Percentiles rank a stretch among this genome's conserved stretches.
phyloP scores from a whole-genome alignment of 129 eudicot species.

The Oenanthe sinensis region DNA sequence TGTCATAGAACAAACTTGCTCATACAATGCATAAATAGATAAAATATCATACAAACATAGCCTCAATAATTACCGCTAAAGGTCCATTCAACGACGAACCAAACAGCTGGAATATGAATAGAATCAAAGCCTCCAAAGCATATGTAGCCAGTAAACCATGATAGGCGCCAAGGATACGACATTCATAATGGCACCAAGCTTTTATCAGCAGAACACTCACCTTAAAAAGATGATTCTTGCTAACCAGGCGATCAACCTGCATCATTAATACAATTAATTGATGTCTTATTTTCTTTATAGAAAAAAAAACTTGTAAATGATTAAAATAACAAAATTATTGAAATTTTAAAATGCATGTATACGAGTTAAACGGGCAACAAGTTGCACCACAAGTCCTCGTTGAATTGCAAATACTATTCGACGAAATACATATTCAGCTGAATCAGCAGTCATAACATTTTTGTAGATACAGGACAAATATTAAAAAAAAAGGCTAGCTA shows the following conservation, averaged over 20 bases:
- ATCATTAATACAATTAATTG: not conserved
- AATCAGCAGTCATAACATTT: too few species aligned
- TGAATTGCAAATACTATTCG: too few species aligned
- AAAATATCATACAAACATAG: not conserved
- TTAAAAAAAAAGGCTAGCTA: too few species aligned
- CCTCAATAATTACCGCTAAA: conserved; percentile 40
- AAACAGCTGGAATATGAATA: conserved; percentile 53
- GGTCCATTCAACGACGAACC: conserved; percentile 50
- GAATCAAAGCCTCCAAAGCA: conserved; percentile 68
- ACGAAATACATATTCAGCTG: too few species aligned
- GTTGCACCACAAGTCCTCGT: too few species aligned
- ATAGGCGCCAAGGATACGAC: conserved; percentile 62
- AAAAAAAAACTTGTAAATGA: not conserved
- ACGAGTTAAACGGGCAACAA: too few species aligned
- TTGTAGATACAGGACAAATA: too few species aligned
- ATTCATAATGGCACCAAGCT: conserved; percentile 87
- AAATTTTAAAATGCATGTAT: too few species aligned
- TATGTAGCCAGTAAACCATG: conserved; percentile 85
- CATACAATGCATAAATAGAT: not conserved
- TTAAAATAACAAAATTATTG: not conserved
- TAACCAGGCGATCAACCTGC: conserved; percentile 70
- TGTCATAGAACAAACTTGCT: not conserved
- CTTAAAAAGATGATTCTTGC: conserved; percentile 67
- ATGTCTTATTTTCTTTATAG: not conserved
- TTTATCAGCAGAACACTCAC: conserved; percentile 72